Evolutionary conservation across 2,329 filamentous ascomycete genomes (phyloP), one percentile per base, ranked within the genome.

Genomic region (Diaporthe vexans): DNA sequence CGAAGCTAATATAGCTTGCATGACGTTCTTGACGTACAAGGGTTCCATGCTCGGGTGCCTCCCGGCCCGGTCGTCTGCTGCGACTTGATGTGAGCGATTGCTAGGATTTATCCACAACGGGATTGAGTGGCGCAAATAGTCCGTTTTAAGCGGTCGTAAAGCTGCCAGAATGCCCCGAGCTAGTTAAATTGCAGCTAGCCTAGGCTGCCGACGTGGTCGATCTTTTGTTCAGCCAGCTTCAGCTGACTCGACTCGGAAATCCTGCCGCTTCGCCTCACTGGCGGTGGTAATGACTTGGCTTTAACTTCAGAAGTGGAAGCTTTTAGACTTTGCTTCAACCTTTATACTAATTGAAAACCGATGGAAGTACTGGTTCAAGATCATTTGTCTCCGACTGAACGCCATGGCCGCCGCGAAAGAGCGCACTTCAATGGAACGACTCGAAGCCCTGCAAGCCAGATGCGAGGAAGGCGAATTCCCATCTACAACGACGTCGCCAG

Each of bases 81-180:
- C n/a, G 8, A 10, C 8, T 6, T 19, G 8, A 8, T 21, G 6
- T 19, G 15, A 21, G 17, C 40, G 29, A 51, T 51, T 51, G 43
- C 13, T 46, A 51, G 59, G 4, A 10, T 35, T 33, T n/a, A 33
- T 65, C 61, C 26, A 65, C 19, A 35, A 51, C n/a, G 11, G 17
- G 19, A 29, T 9, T 65, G 26, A 48, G 26, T 67, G 61, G 43
- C 61, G 61, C 43, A 67, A 33, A 33, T 51, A 67, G 26, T 35
- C 26, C 10, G 40, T 1, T 51, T 24, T 33, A 67, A 21, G 43
- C 11, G 21, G 4, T 24, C 5, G 24, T 67, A 6, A n/a, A 9
- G 6, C 8, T 33, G 19, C 24, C 46, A 7, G 21, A 29, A 67
- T 21, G 46, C 43, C 29, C 29, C 19, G 61, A 24, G 29, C 61